Percentiles rank a stretch among this genome's conserved stretches.
Evolutionary conservation across 257 asterid genomes (phyloP).

Genomic region (Solanum dulcamara): DNA sequence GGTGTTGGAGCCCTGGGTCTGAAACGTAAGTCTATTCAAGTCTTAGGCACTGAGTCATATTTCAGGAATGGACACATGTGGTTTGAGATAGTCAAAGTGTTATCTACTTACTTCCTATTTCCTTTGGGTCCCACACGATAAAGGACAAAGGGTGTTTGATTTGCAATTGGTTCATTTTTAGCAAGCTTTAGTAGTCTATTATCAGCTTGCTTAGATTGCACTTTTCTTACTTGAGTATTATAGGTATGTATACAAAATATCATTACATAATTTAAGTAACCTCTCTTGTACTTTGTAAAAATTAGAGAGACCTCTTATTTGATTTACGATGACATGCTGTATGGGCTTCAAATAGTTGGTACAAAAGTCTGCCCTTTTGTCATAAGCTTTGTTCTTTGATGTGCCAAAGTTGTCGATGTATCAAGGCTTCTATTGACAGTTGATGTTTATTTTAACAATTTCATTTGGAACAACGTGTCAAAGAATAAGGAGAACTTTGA

Average conservation of each 20-base stretch:
- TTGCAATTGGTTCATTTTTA: neutral
- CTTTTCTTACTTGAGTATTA: neutral
- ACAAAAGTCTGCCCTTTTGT: neutral
- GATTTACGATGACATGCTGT: neutral
- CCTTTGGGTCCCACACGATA: neutral
- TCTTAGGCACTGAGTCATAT: neutral
- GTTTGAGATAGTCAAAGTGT: neutral
- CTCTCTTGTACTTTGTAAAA: neutral
- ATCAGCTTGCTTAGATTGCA: neutral
- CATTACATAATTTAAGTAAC: neutral
- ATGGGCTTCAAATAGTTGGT: neutral
- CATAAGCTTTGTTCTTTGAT: neutral
- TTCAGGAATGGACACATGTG: neutral
- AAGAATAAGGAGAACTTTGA: neutral
- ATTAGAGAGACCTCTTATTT: neutral
- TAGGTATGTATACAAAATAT: neutral
- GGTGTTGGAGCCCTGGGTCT: slow-evolving; percentile 62
- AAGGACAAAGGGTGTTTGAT: neutral
- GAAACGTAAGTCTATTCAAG: slow-evolving; percentile 36
- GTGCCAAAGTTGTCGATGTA: neutral
- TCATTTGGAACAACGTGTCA: neutral
- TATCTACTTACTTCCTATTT: neutral
- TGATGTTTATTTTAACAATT: neutral
- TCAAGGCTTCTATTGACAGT: neutral
- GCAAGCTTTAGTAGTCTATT: neutral